phyloP scores from a whole-genome alignment of 2,329 filamentous ascomycete genomes.

The Stagonosporopsis chrysanthemi region DNA sequence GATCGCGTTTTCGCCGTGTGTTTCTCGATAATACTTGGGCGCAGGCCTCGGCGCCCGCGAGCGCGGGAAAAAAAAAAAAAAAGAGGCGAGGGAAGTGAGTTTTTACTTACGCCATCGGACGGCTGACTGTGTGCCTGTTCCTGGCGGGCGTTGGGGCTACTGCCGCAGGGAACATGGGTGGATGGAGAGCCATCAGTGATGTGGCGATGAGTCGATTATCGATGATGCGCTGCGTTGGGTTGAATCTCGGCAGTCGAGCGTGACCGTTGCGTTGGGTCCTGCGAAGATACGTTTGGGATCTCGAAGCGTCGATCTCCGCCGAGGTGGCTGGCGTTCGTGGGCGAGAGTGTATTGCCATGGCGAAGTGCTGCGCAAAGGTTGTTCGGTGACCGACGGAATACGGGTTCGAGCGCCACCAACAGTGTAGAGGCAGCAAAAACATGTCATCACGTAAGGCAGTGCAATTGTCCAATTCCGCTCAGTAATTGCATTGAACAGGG shows the following conservation, averaged over 20 bases:
- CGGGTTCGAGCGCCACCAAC: slow-evolving; percentile 7
- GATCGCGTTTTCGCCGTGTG: neutral
- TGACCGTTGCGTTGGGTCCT: neutral
- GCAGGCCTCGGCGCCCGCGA: neutral
- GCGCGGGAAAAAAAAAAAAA: neutral
- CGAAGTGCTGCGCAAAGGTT: neutral
- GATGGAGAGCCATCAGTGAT: neutral
- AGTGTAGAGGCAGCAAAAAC: neutral
- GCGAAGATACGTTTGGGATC: neutral
- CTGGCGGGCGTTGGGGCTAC: slow-evolving; percentile 2
- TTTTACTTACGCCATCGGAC: neutral
- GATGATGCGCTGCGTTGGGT: neutral
- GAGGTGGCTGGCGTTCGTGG: neutral
- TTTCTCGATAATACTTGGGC: neutral
- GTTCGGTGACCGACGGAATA: slow-evolving; percentile 14
- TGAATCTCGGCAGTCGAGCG: neutral
- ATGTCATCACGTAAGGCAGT: neutral
- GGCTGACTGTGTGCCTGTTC: neutral
- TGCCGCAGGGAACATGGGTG: slow-evolving; percentile 6
- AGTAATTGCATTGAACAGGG: neutral
- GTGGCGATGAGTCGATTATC: neutral
- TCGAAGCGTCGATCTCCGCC: neutral
- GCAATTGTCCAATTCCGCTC: no score
- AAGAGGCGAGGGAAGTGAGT: neutral
- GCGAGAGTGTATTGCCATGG: no score